Percentiles rank a stretch among this genome's conserved stretches.
Conservation (phyloP, 805 yeast genomes). For the Torulaspora quercuum region DNA sequence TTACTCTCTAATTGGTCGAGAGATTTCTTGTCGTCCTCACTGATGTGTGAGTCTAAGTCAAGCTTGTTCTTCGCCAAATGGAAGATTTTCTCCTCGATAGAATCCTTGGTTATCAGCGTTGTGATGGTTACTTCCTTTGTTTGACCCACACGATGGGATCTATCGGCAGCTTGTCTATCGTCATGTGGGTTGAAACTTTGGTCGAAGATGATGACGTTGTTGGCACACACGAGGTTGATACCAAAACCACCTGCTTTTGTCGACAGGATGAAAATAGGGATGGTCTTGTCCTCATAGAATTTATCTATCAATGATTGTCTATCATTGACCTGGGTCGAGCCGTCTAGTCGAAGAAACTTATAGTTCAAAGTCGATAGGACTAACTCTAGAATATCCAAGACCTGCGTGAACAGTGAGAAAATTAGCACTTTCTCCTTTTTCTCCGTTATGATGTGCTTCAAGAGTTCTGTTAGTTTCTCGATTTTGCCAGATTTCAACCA, state of each 20-base stretch:
- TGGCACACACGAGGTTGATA: slow-evolving; percentile 92
- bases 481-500: slow-evolving; percentile 77
- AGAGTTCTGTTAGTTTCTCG: slow-evolving; percentile 48
- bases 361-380: slow-evolving; percentile 61
- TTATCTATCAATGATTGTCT: slow-evolving; percentile 89
- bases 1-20: slow-evolving; percentile 47
- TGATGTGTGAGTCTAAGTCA: slow-evolving; percentile 63
- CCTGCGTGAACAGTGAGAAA: slow-evolving; percentile 90
- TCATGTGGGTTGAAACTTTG: slow-evolving; percentile 97
- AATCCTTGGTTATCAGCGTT: slow-evolving; percentile 64
- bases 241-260: slow-evolving; percentile 99
- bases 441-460: slow-evolving; percentile 50
- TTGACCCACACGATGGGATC: slow-evolving; percentile 98
- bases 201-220: slow-evolving; percentile 85
- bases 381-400: slow-evolving; percentile 79
- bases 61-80: slow-evolving; percentile 85
- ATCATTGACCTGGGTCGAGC: slow-evolving; percentile 88
- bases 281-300: slow-evolving; percentile 74
- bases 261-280: slow-evolving; percentile 82
- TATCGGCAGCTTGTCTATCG: slow-evolving; percentile 97
- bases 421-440: slow-evolving; percentile 66
- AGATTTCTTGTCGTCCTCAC: slow-evolving; percentile 41
- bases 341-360: slow-evolving; percentile 83
- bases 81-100: slow-evolving; percentile 87
- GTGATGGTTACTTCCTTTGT: slow-evolving; percentile 75